These are phyloP conservation scores for Cicer pinnatifidum DNA, from an alignment of 306 rosid species.

Conservation along the genomic window DNA sequence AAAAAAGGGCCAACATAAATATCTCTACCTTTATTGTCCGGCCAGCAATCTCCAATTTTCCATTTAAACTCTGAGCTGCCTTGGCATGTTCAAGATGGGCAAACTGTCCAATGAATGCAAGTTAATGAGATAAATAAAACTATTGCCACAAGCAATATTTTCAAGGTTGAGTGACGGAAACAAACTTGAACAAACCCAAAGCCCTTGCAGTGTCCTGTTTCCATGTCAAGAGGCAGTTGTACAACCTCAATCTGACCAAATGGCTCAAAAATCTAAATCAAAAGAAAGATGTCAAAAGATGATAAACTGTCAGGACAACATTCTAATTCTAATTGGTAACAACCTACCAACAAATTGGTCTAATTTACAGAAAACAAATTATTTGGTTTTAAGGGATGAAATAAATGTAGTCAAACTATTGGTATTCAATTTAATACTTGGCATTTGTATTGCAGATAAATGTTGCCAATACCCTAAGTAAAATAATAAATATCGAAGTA, in stretches of 20 bases:
- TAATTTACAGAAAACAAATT: slow-evolving; percentile 5
- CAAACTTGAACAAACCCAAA: slow-evolving; percentile 97
- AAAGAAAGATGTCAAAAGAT: slow-evolving; percentile 30
- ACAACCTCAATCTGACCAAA: slow-evolving; percentile 97
- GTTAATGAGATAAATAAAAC: slow-evolving; percentile 32
- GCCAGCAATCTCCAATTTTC: slow-evolving; percentile 94
- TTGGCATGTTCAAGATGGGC: slow-evolving; percentile 95
- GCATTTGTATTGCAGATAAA: background rate
- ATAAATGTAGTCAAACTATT: slow-evolving; percentile 24
- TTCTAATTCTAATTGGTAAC: slow-evolving; percentile 14
- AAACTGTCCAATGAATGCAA: slow-evolving; percentile 63
- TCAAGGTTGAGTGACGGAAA: slow-evolving; percentile 38
- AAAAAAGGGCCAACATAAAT: slow-evolving; percentile 17
- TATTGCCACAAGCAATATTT: slow-evolving; percentile 3
- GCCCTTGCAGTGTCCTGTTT: slow-evolving; percentile 99
- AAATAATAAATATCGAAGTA: background rate
- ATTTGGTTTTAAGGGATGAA: background rate
- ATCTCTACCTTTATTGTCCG: slow-evolving; percentile 83
- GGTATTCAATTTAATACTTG: slow-evolving; percentile 11
- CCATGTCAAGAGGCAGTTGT: slow-evolving; percentile 91
- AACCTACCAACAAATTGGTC: slow-evolving; percentile 20
- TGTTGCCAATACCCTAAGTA: background rate
- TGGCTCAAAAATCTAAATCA: slow-evolving; percentile 86
- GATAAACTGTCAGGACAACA: slow-evolving; percentile 11
- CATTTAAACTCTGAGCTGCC: slow-evolving; percentile 97